Evolutionary conservation across 83 land plant species (phyloP), one percentile per base, ranked within the genome.

Genomic region (Larix sibirica): DNA sequence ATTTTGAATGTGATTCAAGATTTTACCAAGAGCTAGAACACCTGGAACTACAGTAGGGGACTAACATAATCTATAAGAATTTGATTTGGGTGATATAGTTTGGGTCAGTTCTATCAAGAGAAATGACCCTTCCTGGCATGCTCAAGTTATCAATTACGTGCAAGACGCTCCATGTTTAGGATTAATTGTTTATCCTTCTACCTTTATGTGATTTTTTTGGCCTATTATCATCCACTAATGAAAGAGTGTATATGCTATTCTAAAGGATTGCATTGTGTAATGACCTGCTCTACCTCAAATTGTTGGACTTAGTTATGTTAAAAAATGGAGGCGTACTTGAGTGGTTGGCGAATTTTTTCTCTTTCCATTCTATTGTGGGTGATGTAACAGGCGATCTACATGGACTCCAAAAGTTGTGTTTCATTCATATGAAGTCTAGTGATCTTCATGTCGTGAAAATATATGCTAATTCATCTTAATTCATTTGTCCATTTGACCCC

Each of bases 181-280:
- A 70, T 90, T 90, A 69, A 90, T 84, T 44, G 85, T 86, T 36
- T 87, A 90, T 79, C 47, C 90, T 78, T 85, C 98, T 42, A 90
- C 62, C 83, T 90, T 26, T 96, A 97, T 85, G 98, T 98, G 36
- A 98, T 94, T 97, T 90, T 81, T 97, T 88, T 79, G 99, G 98
- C 50, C 9, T 16, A 2, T 85, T 87, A 18, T 89, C 95, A 2
- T 81, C 85, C 12, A 90, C 3, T 83, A 38, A 91, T 88, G 40
- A 87, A 85, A 78, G 88, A 90, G 66, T 86, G 93, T 90, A 95
- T 92, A 86, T 33, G 36, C 36, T 33, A 1, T 2, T 2, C 36
- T 33, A 33, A 33, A 33, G 36, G 36, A 33, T 28, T 28, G 28
- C 28, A 28, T 28, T 28, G 28, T 28, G 28, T 28, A 28, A 33